A percentile compares a stretch with the other conserved stretches of the same genome.
phyloP scores from a whole-genome alignment of 106 monocot species.

The Alisma plantagoaquatica region DNA sequence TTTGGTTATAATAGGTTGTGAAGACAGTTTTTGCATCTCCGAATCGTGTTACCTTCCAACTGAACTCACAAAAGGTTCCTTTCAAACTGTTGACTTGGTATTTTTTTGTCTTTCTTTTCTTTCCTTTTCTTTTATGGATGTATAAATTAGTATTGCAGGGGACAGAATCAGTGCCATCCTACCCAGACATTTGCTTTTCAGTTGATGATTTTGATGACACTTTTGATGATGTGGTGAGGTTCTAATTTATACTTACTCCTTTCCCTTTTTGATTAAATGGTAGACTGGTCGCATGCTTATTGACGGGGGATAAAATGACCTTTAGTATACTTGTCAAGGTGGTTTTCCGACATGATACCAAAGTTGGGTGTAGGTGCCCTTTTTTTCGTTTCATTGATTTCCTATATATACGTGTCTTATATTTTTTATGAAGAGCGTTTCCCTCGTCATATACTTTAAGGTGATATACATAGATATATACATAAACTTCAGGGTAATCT shows the following conservation, averaged over 20 bases:
- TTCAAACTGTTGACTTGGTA: no score
- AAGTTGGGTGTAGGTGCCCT: no score
- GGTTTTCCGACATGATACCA: no score
- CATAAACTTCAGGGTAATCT: no score
- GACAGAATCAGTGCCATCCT: conserved; percentile 76
- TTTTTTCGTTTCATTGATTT: no score
- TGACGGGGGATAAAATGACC: no score
- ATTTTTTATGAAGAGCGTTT: no score
- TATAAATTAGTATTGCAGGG: conserved; percentile 34
- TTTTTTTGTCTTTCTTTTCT: not conserved
- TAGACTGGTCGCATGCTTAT: not conserved
- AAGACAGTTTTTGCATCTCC: conserved; percentile 99
- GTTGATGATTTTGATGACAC: conserved; percentile 98
- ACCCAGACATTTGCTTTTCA: conserved; percentile 94
- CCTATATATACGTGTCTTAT: no score
- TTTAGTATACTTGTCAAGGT: no score
- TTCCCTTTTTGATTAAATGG: not conserved
- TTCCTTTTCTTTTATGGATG: not conserved
- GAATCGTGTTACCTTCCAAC: conserved; percentile 87
- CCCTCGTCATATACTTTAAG: no score
- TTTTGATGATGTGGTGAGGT: conserved; percentile 90
- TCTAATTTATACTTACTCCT: not conserved
- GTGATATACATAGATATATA: no score
- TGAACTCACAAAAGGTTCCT: conserved; percentile 72
- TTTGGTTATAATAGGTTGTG: conserved; percentile 50